phyloP scores from a whole-genome alignment of 2,329 filamentous ascomycete species.

The Penicillium capsulatum region DNA sequence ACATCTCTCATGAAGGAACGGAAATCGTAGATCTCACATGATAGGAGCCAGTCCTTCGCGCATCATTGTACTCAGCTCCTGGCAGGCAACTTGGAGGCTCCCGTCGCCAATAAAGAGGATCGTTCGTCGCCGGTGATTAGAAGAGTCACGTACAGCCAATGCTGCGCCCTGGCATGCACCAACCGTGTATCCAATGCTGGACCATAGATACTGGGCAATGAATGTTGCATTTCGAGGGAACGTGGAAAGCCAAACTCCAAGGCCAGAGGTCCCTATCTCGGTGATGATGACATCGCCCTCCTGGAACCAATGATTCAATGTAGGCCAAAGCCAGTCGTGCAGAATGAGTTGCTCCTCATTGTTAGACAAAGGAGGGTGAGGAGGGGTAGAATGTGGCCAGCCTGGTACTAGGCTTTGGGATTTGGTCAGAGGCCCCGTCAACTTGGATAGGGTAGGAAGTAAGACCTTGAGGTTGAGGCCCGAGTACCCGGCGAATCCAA shows the following conservation, averaged over 20 bases:
- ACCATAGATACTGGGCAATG: conserved; percentile 8
- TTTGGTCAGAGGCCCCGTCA: not conserved
- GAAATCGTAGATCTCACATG: conserved; percentile 48
- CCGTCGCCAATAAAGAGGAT: conserved; percentile 83
- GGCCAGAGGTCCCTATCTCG: conserved; percentile 10
- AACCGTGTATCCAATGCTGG: conserved; percentile 9
- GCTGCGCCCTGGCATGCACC: conserved; percentile 7
- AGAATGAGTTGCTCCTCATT: not conserved
- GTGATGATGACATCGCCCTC: conserved; percentile 7
- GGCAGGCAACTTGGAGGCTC: conserved; percentile 75
- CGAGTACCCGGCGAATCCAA: not conserved
- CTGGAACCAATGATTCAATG: conserved; percentile 2
- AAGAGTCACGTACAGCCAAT: conserved; percentile 1
- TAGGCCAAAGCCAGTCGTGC: conserved; percentile 6
- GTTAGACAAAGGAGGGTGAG: not conserved
- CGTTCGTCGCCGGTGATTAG: conserved; percentile 51
- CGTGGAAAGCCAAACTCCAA: conserved; percentile 3
- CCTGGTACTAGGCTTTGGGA: not conserved
- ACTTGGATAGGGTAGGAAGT: not conserved
- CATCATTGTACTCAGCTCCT: conserved; percentile 80
- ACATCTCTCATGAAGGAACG: not conserved
- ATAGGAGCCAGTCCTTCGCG: conserved; percentile 68
- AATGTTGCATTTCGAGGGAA: conserved; percentile 5
- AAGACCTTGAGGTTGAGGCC: not conserved
- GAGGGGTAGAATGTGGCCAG: not conserved